A percentile compares a stretch with the other conserved stretches of the same genome.
Conservation (phyloP, 176 grass and related monocot genomes). For the maize (Zea mays) region Zm-B73-REFERENCE-NAM-5.0 NC_050098.1:235469001-235469500, state of each 20-base stretch:
- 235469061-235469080: not conserved
- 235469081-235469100: not conserved
- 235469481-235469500: too few species aligned
- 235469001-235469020: constrained; percentile 94
- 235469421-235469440: too few species aligned
- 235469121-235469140: not conserved
- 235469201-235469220: not conserved
- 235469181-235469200: constrained; percentile 12
- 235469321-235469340: too few species aligned
- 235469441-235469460: too few species aligned
- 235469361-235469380: too few species aligned
- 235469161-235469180: not conserved
- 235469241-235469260: not conserved
- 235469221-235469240: not conserved
- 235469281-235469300: not conserved
- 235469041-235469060: constrained; percentile 53
- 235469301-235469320: too few species aligned
- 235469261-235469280: not conserved
- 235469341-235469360: too few species aligned
- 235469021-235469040: constrained; percentile 98
- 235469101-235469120: not conserved
- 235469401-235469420: too few species aligned
- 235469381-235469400: too few species aligned
- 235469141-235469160: not conserved
- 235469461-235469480: too few species aligned